Conservation (phyloP, 2,329 filamentous ascomycete species). For the Ophiostoma tasmaniense region DNA sequence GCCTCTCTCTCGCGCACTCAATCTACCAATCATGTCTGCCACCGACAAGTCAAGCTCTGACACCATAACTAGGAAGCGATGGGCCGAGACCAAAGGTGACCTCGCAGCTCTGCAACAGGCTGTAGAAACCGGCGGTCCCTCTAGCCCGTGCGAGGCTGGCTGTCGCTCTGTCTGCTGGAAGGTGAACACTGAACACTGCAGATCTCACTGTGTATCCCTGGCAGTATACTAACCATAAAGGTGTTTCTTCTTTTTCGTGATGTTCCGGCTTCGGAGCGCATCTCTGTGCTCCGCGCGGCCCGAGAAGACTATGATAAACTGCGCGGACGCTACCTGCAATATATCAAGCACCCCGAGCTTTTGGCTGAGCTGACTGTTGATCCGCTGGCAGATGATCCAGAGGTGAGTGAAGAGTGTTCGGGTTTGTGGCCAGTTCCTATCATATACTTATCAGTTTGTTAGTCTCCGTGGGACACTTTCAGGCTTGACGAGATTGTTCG, state of each 20-base stretch:
- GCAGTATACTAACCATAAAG: slow-evolving; percentile 34
- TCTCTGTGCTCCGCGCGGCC: slow-evolving; percentile 54
- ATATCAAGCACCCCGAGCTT: slow-evolving; percentile 76
- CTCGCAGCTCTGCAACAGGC: slow-evolving; percentile 55
- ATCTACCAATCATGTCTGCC: neutral
- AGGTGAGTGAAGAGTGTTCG: slow-evolving; percentile 36
- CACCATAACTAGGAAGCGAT: slow-evolving; percentile 47
- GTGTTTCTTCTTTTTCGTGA: slow-evolving; percentile 72
- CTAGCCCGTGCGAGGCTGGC: slow-evolving; percentile 59
- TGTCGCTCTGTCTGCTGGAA: slow-evolving; percentile 91
- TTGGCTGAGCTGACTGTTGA: slow-evolving; percentile 63
- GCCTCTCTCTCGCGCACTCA: neutral
- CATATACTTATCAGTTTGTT: neutral
- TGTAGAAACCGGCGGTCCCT: slow-evolving; percentile 50
- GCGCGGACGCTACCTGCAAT: slow-evolving; percentile 66
- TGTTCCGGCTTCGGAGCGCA: slow-evolving; percentile 59
- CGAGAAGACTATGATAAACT: slow-evolving; percentile 66
- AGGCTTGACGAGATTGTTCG: slow-evolving; percentile 76
- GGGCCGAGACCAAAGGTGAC: slow-evolving; percentile 54
- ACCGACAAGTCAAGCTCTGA: neutral
- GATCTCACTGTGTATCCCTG: neutral
- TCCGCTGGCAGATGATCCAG: slow-evolving; percentile 72
- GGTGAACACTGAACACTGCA: slow-evolving; percentile 36
- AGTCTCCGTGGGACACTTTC: slow-evolving; percentile 88
- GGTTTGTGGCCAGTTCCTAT: neutral